These are phyloP conservation scores for Paraphaeosphaeria minitans DNA, from an alignment of 2,329 filamentous ascomycete genomes.

Conservation along the genomic window DNA sequence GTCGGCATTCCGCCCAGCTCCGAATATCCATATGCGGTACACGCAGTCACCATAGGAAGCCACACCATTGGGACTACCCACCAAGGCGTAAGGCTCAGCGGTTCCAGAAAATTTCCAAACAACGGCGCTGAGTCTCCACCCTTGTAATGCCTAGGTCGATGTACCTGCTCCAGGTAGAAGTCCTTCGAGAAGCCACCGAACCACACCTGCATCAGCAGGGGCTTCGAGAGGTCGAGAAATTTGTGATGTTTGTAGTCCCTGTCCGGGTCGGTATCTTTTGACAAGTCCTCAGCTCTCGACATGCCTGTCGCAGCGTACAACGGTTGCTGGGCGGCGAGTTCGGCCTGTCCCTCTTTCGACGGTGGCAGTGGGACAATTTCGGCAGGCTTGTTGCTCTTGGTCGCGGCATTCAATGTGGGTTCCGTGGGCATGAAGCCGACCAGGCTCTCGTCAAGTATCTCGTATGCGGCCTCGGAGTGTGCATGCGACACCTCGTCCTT, in stretches of 20 bases:
- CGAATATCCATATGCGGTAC: constrained; percentile 66
- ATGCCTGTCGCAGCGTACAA: constrained; percentile 76
- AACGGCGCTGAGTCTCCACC: constrained; percentile 89
- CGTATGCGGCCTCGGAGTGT: constrained; percentile 93
- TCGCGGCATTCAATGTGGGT: constrained; percentile 58
- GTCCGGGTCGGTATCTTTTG: constrained; percentile 76
- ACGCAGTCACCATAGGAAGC: constrained; percentile 80
- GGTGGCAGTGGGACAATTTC: constrained; percentile 61
- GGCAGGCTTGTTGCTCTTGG: constrained; percentile 54
- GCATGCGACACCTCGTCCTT: constrained; percentile 80
- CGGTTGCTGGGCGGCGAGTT: constrained; percentile 50
- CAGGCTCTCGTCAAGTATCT: constrained; percentile 85
- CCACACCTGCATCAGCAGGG: constrained; percentile 88
- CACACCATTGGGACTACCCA: constrained; percentile 84
- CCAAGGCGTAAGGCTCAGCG: constrained; percentile 94
- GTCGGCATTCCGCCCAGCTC: constrained; percentile 60
- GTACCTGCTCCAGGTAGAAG: constrained; percentile 97
- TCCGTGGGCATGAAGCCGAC: constrained; percentile 77
- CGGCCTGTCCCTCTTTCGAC: constrained; percentile 53
- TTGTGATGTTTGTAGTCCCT: constrained; percentile 88
- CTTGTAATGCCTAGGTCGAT: constrained; percentile 93
- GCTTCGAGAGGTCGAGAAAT: constrained; percentile 86
- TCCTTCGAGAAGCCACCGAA: constrained; percentile 84
- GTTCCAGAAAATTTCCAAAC: constrained; percentile 98
- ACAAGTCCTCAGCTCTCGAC: constrained; percentile 85